Percentiles rank a stretch among this genome's conserved stretches.
Conservation (phyloP, 768 basidiomycete species). For the Postia placenta region DNA sequence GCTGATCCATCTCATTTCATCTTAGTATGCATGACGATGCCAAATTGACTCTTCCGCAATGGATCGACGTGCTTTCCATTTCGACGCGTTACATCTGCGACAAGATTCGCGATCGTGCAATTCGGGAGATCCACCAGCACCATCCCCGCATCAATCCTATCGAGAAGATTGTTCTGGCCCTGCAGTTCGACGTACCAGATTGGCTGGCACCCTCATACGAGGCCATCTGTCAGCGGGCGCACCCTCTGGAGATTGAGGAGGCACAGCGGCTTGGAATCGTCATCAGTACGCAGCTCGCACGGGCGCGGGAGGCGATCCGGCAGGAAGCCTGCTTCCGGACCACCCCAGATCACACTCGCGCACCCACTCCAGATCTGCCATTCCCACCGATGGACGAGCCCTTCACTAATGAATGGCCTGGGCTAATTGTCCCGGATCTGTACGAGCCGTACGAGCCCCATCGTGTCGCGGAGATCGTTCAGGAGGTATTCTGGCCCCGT, state of each 20-base stretch:
- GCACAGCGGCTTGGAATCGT: constrained; percentile 24
- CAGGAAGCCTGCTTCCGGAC: background rate
- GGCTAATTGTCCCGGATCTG: background rate
- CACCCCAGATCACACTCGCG: no score
- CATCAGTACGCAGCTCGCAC: constrained; percentile 12
- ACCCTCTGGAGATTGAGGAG: constrained; percentile 25
- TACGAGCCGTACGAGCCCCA: background rate
- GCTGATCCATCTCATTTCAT: background rate
- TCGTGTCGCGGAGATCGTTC: background rate
- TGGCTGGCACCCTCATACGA: constrained; percentile 33
- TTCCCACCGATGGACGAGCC: background rate
- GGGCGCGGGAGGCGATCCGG: constrained; percentile 14
- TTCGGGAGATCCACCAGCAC: constrained; percentile 21
- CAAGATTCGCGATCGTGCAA: constrained; percentile 25
- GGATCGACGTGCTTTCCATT: constrained; percentile 31
- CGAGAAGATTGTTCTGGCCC: constrained; percentile 28
- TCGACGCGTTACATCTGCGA: constrained; percentile 31
- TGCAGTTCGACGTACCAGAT: constrained; percentile 25
- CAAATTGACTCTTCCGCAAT: constrained; percentile 18
- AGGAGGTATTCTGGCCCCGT: background rate
- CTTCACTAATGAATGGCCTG: background rate
- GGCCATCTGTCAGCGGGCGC: constrained; percentile 25
- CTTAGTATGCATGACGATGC: constrained; percentile 13
- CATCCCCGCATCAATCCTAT: constrained; percentile 21
- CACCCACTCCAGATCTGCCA: background rate